Evolutionary conservation across 2,329 filamentous ascomycete species (phyloP), one percentile per base, ranked within the genome.

Genomic region (Penicillium brevicompactum): DNA sequence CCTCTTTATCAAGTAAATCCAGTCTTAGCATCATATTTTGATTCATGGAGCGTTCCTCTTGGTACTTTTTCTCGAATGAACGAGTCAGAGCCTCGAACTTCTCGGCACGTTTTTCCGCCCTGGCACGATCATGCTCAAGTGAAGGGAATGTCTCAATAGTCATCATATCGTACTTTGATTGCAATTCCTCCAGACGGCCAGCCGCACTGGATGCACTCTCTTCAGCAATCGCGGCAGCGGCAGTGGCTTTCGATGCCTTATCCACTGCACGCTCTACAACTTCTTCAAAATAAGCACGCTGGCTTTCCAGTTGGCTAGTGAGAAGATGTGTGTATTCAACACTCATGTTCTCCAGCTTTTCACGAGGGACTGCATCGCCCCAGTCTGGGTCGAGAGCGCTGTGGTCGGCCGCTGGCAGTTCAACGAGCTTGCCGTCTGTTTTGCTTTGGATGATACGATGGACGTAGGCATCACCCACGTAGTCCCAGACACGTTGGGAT

Each of bases 401-500:
- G 57, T 76, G 61, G 67, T 77, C 78, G 56, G 81, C 78, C 2
- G 83, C 82, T 0, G 92, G 91, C n/a, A 97, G 81, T 72, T 97
- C 93, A 16, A 97, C 89, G 3, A 96, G 82, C 73, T 96, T 96
- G 22, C 91, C 91, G 71, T 96, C 92, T 9, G 91, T 88, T 77
- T 97, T 96, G 69, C 92, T 91, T 62, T 96, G 89, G 53, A 99
- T 96, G 49, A 97, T 85, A 9, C 94, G 88, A 74, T 99, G 94
- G 46, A 97, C 94, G 82, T 96, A 99, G 68, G 89, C 90, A 69
- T 99, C 94, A 4, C 91, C 92, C 0, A 90, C 91, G 62, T 99
- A 99, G 74, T 99, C 94, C 94, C 94, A 99, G 1, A 99, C 92
- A 65, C 96, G 89, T 72, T 99, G 93, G 0, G 92, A 96, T 58